A percentile compares a stretch with the other conserved stretches of the same genome.
Conservation (phyloP, 495 filamentous ascomycete genomes). For the Daldinia caldariorum region DNA sequence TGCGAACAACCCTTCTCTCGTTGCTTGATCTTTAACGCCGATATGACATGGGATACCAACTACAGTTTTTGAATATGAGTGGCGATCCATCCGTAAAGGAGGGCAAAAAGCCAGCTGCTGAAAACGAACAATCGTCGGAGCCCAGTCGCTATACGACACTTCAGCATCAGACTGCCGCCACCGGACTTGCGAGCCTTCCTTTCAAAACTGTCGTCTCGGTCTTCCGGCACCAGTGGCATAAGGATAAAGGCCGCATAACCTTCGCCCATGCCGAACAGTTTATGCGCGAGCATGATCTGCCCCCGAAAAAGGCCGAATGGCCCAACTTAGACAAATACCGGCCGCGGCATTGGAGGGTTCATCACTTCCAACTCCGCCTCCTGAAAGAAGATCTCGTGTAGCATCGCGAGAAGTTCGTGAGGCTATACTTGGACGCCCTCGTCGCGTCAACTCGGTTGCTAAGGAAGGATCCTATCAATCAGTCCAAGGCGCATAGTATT, state of each 20-base stretch:
- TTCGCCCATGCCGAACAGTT: conserved; percentile 46
- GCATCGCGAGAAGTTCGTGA: conserved; percentile 40
- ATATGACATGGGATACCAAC: conserved; percentile 16
- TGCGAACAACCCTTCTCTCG: no score
- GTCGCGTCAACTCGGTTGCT: conserved; percentile 29
- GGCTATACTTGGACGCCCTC: conserved; percentile 33
- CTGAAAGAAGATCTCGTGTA: conserved; percentile 33
- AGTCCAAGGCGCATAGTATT: conserved; percentile 10
- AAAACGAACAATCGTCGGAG: conserved; percentile 5
- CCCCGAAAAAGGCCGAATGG: conserved; percentile 14
- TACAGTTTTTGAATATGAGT: conserved; percentile 19
- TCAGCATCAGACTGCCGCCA: conserved; percentile 37
- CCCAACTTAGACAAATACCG: conserved; percentile 36
- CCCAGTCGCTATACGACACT: conserved; percentile 18
- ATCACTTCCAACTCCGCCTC: conserved; percentile 21
- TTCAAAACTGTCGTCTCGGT: conserved; percentile 41
- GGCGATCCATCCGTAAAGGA: conserved; percentile 30
- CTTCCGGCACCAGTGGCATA: conserved; percentile 46
- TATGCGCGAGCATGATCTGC: conserved; percentile 30
- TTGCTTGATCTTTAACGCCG: not conserved
- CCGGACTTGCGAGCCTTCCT: conserved; percentile 40
- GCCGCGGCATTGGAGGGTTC: conserved; percentile 20
- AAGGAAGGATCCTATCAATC: conserved; percentile 30
- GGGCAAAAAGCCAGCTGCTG: conserved; percentile 23
- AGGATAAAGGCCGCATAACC: conserved; percentile 40